phyloP scores from a whole-genome alignment of 2,329 filamentous ascomycete genomes.

The Rhexocercosporidium sp. region DNA sequence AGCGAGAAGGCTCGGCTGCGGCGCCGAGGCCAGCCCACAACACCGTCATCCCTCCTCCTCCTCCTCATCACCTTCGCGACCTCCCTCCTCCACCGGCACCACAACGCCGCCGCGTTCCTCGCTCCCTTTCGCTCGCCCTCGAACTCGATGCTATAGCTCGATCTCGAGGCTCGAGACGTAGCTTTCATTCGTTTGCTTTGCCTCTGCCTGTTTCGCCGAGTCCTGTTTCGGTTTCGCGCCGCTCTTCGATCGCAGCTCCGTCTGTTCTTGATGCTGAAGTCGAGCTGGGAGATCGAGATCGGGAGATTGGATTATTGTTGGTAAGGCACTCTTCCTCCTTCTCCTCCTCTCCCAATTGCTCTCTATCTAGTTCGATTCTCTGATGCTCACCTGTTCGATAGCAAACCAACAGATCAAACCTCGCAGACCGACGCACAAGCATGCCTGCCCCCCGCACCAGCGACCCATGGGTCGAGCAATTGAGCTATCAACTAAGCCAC shows the following conservation, averaged over 20 bases:
- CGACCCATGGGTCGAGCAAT: not conserved
- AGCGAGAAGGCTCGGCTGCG: not conserved
- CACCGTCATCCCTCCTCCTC: not conserved
- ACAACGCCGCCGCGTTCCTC: not conserved
- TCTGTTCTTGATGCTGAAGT: not conserved
- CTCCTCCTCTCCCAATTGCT: not conserved
- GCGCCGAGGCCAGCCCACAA: not conserved
- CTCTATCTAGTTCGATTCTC: not conserved
- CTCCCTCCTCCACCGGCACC: not conserved
- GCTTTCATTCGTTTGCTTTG: not conserved
- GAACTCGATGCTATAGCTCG: not conserved
- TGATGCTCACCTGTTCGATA: not conserved
- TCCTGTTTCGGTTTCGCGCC: not conserved
- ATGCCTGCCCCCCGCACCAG: not conserved
- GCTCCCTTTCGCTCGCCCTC: not conserved
- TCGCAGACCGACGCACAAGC: constrained; percentile 1
- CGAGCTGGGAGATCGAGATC: not conserved
- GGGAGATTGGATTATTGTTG: not conserved
- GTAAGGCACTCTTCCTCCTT: not conserved
- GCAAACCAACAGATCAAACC: not conserved
- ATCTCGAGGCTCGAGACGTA: constrained; percentile 1
- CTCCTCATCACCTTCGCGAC: not conserved
- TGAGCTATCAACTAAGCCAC: not conserved
- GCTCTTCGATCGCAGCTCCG: not conserved
- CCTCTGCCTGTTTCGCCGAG: not conserved